Percentiles rank a stretch among this genome's conserved stretches.
Evolutionary conservation across 2,329 filamentous ascomycete species (phyloP).

Genomic region (Hysterium pulicare): DNA sequence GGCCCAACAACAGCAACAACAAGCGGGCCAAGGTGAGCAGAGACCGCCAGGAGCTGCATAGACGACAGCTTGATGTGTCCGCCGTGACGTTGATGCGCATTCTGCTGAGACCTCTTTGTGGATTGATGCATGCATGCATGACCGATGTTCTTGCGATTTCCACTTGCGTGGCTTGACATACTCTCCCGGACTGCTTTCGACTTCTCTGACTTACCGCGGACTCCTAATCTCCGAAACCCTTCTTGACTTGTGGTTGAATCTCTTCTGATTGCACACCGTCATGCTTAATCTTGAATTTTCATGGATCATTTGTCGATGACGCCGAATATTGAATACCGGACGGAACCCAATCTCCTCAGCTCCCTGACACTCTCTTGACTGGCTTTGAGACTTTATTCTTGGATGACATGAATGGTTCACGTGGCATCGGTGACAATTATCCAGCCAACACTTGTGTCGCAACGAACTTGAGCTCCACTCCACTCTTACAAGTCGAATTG

Average conservation of each 20-base stretch:
- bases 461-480: too few relatives aligned
- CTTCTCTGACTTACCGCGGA: slow-evolving; percentile 3
- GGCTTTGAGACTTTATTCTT: background rate
- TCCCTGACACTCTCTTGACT: slow-evolving; percentile 2
- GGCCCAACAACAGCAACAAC: slow-evolving; percentile 45
- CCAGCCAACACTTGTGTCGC: too few relatives aligned
- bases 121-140: slow-evolving; percentile 39
- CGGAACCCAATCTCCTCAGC: background rate
- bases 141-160: slow-evolving; percentile 21
- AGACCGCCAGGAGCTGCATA: slow-evolving; percentile 33
- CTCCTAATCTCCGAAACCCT: slow-evolving; percentile 13
- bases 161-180: slow-evolving; percentile 24
- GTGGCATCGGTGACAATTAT: background rate
- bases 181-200: slow-evolving; percentile 4
- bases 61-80: slow-evolving; percentile 21
- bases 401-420: slow-evolving; percentile 1
- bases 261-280: slow-evolving; percentile 13
- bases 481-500: too few relatives aligned
- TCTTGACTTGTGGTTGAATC: slow-evolving; percentile 17
- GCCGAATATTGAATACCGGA: slow-evolving; percentile 3
- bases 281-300: slow-evolving; percentile 10
- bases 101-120: slow-evolving; percentile 31
- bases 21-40: slow-evolving; percentile 22
- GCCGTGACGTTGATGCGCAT: slow-evolving; percentile 33
- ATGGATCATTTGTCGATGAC: slow-evolving; percentile 1